These are phyloP conservation scores for Cladosporium halotolerans DNA, from an alignment of 2,329 filamentous ascomycete genomes.

Conservation along the genomic window DNA sequence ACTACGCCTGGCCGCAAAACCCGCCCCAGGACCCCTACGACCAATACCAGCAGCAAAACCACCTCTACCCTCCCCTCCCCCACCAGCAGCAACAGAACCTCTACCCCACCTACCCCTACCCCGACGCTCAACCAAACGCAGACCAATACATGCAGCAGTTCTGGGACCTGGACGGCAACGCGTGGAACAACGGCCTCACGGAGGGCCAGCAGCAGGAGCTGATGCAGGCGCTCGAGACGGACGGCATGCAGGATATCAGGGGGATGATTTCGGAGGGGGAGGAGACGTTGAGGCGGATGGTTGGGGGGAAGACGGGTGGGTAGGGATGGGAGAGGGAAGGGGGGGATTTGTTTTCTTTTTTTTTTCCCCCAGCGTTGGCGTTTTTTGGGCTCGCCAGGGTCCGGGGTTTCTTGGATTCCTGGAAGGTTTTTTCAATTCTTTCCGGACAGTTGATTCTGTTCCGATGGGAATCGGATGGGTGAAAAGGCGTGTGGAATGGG, in stretches of 20 bases:
- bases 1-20: conserved; percentile 18
- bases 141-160: conserved; percentile 20
- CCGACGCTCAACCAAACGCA: neutral
- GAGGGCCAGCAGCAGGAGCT: conserved; percentile 32
- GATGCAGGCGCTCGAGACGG: conserved; percentile 31
- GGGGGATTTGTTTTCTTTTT: neutral
- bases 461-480: too few relatives aligned
- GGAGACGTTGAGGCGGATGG: neutral
- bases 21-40: conserved; percentile 1
- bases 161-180: conserved; percentile 23
- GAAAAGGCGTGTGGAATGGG: too few relatives aligned
- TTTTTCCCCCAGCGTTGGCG: neutral
- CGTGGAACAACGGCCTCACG: conserved; percentile 29
- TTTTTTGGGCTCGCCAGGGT: neutral
- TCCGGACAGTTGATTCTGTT: too few relatives aligned
- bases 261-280: conserved; percentile 26
- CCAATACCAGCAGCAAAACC: conserved; percentile 11
- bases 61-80: conserved; percentile 1
- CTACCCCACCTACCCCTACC: conserved; percentile 26
- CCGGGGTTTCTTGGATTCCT: too few relatives aligned
- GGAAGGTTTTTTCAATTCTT: too few relatives aligned
- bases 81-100: conserved; percentile 13
- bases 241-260: conserved; percentile 34
- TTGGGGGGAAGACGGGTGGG: neutral
- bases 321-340: neutral